Percentiles rank a stretch among this genome's conserved stretches.
These are phyloP conservation scores for Podospora pseudocomata DNA, from an alignment of 495 filamentous ascomycete genomes.

Conservation along the genomic window DNA sequence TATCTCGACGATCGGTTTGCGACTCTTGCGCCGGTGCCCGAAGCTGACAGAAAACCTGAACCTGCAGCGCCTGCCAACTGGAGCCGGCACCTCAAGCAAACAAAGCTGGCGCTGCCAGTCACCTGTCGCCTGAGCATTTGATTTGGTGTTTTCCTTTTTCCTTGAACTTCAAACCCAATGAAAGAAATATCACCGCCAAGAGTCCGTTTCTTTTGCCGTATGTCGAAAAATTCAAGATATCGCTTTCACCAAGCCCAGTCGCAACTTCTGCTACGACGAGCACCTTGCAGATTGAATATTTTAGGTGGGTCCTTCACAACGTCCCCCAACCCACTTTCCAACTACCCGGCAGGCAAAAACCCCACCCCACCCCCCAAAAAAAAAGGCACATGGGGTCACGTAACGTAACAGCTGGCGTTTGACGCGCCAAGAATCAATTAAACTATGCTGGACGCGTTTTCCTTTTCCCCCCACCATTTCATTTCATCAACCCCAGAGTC, in stretches of 20 bases:
- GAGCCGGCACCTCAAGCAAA: slow-evolving; percentile 50
- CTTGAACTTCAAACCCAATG: not conserved
- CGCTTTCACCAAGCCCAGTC: not conserved
- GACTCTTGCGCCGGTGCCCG: slow-evolving; percentile 13
- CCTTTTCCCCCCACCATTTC: slow-evolving; percentile 5
- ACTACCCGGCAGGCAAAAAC: slow-evolving; percentile 23
- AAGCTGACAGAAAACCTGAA: not conserved
- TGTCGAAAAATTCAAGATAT: not conserved
- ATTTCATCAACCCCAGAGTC: no score
- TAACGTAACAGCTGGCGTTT: slow-evolving; percentile 7
- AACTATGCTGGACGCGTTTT: not conserved
- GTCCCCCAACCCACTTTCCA: not conserved
- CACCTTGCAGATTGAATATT: slow-evolving; percentile 21
- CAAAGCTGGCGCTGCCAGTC: slow-evolving; percentile 35
- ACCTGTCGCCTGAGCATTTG: slow-evolving; percentile 44
- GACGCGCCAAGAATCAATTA: not conserved
- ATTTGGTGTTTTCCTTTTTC: not conserved
- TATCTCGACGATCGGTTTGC: not conserved
- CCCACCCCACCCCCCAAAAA: no score
- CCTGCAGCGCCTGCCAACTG: slow-evolving; percentile 24
- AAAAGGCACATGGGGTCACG: slow-evolving; percentile 18
- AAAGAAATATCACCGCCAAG: not conserved
- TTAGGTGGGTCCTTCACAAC: slow-evolving; percentile 27
- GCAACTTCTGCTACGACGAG: slow-evolving; percentile 9
- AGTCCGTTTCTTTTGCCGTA: not conserved